Percentiles rank a stretch among this genome's conserved stretches.
phyloP scores from a whole-genome alignment of 768 basidiomycete genomes.

The Thelephora aurantiotincta region DNA sequence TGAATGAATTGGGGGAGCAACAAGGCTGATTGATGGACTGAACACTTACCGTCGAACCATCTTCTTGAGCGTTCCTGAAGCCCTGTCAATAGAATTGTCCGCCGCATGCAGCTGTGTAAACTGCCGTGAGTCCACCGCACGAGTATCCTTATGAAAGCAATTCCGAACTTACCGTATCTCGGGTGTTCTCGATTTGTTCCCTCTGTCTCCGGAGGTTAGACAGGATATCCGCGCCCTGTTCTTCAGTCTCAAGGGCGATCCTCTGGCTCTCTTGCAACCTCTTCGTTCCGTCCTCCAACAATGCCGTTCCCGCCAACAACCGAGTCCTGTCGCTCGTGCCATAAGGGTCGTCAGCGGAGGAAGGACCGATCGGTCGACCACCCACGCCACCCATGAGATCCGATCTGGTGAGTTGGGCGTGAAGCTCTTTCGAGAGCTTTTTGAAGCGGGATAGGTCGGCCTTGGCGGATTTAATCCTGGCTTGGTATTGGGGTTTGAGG shows the following conservation, averaged over 20 bases:
- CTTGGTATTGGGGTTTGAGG: conserved; percentile 61
- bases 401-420: conserved; percentile 52
- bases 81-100: conserved; percentile 81
- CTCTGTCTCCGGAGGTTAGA: conserved; percentile 73
- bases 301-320: conserved; percentile 61
- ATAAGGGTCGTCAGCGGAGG: conserved; percentile 71
- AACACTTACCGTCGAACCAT: conserved; percentile 83
- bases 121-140: not conserved
- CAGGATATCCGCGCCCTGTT: conserved; percentile 87
- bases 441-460: conserved; percentile 65
- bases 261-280: conserved; percentile 84
- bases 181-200: conserved; percentile 88
- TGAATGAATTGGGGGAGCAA: conserved; percentile 5
- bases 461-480: conserved; percentile 64
- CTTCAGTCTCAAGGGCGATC: conserved; percentile 91
- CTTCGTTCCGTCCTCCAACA: conserved; percentile 73
- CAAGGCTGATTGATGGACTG: conserved; percentile 1
- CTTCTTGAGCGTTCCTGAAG: conserved; percentile 82
- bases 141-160: not conserved
- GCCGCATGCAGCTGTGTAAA: conserved; percentile 62
- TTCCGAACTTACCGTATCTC: conserved; percentile 57
- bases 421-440: conserved; percentile 64
- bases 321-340: conserved; percentile 63
- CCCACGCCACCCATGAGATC: conserved; percentile 44
- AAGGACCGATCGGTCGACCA: conserved; percentile 22